Base-by-base conservation (phyloP, 2,329 filamentous ascomycete species). In the Tolypocladium paradoxum region DNA sequence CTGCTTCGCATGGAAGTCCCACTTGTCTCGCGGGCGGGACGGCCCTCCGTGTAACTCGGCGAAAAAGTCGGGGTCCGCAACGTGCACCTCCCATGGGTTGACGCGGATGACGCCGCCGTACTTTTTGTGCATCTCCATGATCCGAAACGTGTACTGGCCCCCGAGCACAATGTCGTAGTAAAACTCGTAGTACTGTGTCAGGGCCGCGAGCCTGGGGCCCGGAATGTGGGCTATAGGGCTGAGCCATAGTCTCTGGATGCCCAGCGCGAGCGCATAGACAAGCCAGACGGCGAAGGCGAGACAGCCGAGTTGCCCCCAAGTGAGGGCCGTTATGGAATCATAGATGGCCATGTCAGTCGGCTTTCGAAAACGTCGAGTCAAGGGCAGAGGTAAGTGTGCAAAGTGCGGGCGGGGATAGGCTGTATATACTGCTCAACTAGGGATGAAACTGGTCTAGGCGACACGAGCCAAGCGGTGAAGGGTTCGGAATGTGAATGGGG, bases 121-220 rank as follows among this genome's bases (percentile, higher is more conserved):
- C 56, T 61, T 57, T 48, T 69, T 58, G 58, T 76, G 73, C 58
- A 76, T 59, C 50, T 70, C 62, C 43, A 64, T 59, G 24, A 76
- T 70, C 53, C 73, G 67, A 58, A 67, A 71, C 16, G 63, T 71
- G 55, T 73, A 75, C 58, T 71, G 63, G 2, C 72, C 73, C 6
- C 68, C 66, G 6, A 68, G 61, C 43, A 72, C 52, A 22, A 74
- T 62, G 52, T 76, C 72, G 54, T 74, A 74, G 59, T 73, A 76
- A 49, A 68, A 66, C 56, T 72, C 70, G 53, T 72, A 72, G 62
- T 66, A 70, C 50, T 67, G 62, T 49, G 69, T 71, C 48, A 70
- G 57, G 5, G 69, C 70, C 29, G 70, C 68, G 34, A 73, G 62
- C 56, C 59, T 68, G 50, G 70, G 70, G 3, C 70, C 70, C 0